These are phyloP conservation scores for Cercophora sp. DNA, from an alignment of 495 filamentous ascomycete species.

Conservation along the genomic window DNA sequence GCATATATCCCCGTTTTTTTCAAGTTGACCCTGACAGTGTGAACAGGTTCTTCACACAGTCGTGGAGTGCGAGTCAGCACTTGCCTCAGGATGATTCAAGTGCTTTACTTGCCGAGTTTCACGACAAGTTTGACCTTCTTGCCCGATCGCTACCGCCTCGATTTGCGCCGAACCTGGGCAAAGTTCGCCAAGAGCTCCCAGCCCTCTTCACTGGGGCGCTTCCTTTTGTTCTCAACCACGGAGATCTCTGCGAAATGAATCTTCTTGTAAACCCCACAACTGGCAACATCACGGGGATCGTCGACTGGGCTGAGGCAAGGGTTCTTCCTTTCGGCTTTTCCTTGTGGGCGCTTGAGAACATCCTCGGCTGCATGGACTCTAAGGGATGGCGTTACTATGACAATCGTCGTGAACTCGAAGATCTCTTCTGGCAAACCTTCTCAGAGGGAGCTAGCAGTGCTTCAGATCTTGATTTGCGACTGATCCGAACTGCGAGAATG, in stretches of 20 bases:
- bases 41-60: neutral
- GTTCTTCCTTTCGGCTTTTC: conserved; percentile 44
- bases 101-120: neutral
- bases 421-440: conserved; percentile 9
- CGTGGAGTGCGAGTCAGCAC: neutral
- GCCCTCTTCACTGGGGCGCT: neutral
- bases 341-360: conserved; percentile 39
- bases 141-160: neutral
- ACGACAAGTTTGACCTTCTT: neutral
- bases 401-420: conserved; percentile 4
- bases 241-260: conserved; percentile 45
- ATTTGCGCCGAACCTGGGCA: conserved; percentile 1
- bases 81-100: neutral
- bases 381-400: conserved; percentile 9
- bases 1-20: neutral
- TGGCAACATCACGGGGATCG: conserved; percentile 39
- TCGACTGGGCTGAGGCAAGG: conserved; percentile 46
- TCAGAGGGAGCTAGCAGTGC: neutral
- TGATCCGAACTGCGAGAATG: neutral
- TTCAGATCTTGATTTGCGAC: neutral
- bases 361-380: conserved; percentile 28
- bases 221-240: conserved; percentile 40
- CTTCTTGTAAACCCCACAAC: conserved; percentile 36
- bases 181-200: neutral
- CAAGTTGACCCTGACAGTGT: neutral